phyloP scores from a whole-genome alignment of 352 stramenopile species.

The Detonula confervacea region DNA sequence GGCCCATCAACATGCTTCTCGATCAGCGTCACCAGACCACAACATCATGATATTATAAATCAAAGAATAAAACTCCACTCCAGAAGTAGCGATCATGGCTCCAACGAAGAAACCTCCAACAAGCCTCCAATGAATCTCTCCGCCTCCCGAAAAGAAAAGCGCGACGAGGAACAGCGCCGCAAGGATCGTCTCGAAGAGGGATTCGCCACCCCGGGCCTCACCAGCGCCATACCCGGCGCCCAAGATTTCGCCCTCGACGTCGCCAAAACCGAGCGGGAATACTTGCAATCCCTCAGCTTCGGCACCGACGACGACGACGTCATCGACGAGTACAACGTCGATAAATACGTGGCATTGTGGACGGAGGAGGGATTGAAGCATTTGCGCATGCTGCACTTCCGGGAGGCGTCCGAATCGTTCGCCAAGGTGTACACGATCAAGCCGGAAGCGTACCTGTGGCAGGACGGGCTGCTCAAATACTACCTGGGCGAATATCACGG shows the following conservation, averaged over 20 bases:
- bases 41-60: not conserved
- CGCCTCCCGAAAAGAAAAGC: constrained; percentile 50
- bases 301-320: constrained; percentile 35
- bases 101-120: constrained; percentile 5
- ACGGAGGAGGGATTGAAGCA: constrained; percentile 44
- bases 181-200: constrained; percentile 47
- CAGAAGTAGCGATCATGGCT: too few relatives aligned
- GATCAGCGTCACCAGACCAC: not conserved
- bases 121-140: constrained; percentile 14
- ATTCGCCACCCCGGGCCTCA: constrained; percentile 75
- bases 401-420: constrained; percentile 62
- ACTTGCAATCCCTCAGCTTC: constrained; percentile 40
- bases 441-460: constrained; percentile 79
- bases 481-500: constrained; percentile 66
- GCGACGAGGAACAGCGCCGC: constrained; percentile 65
- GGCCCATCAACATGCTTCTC: not conserved
- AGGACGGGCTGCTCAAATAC: constrained; percentile 78
- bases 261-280: constrained; percentile 72
- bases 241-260: constrained; percentile 66
- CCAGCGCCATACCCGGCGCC: constrained; percentile 65
- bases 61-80: not conserved
- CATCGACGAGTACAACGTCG: constrained; percentile 47
- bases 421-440: constrained; percentile 69
- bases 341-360: constrained; percentile 42
- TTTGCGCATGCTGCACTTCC: constrained; percentile 52